Evolutionary conservation across 345 rosid species (phyloP).

Genomic region (Lepidium sativum): DNA sequence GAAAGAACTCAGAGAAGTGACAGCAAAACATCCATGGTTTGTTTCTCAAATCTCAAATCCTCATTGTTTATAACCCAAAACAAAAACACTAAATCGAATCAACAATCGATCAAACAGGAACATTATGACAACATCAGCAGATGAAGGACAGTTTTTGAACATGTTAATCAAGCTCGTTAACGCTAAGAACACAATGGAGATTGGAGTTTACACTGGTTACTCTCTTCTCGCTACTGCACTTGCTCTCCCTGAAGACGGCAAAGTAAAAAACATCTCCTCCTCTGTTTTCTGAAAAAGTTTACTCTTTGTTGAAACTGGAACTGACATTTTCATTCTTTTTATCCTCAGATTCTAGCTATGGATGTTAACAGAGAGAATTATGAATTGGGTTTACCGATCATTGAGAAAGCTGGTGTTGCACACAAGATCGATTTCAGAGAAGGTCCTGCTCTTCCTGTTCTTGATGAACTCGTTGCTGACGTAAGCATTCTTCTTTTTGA

Average conservation of each 20-base stretch:
- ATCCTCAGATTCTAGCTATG: conserved; percentile 82
- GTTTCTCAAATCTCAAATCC: not conserved
- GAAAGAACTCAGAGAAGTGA: conserved; percentile 91
- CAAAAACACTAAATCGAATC: not conserved
- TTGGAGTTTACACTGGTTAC: conserved; percentile 97
- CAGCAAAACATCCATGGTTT: conserved; percentile 96
- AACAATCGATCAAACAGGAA: conserved; percentile 52
- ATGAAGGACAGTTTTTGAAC: conserved; percentile 92
- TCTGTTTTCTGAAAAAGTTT: not conserved
- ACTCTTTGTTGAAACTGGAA: not conserved
- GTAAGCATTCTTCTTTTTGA: conserved; percentile 38
- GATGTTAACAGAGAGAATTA: conserved; percentile 85
- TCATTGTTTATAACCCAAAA: not conserved
- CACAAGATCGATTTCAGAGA: conserved; percentile 92
- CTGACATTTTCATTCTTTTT: not conserved
- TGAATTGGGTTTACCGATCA: conserved; percentile 83
- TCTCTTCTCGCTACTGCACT: conserved; percentile 97
- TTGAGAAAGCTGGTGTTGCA: conserved; percentile 88
- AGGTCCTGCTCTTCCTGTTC: conserved; percentile 97
- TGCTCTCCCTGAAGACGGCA: conserved; percentile 89
- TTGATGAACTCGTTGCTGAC: conserved; percentile 70
- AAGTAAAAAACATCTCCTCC: conserved; percentile 30
- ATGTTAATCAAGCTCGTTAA: conserved; percentile 90
- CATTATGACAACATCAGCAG: conserved; percentile 95
- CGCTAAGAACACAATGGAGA: conserved; percentile 99